A percentile compares a stretch with the other conserved stretches of the same genome.
Evolutionary conservation across 352 stramenopile species (phyloP).

Genomic region (Pythium biforme): DNA sequence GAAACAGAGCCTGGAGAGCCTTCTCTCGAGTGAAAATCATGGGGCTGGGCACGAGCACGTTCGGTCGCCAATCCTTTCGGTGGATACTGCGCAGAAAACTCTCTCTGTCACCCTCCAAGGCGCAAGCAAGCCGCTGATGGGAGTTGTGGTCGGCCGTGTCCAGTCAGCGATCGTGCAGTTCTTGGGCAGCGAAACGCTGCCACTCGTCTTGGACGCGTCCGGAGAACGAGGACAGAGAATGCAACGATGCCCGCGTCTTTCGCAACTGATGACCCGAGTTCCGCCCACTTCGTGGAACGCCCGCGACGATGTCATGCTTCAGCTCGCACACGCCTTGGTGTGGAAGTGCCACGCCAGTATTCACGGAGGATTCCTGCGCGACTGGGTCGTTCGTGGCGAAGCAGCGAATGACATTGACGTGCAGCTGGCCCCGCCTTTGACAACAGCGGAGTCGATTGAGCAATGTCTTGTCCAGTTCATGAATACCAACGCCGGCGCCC

Average conservation of each 20-base stretch:
- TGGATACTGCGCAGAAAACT: background rate
- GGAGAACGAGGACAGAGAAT: constrained; percentile 22
- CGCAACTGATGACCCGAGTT: background rate
- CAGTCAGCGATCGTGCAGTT: constrained; percentile 15
- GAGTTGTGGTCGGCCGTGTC: constrained; percentile 19
- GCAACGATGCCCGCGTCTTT: constrained; percentile 19
- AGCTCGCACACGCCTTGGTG: constrained; percentile 23
- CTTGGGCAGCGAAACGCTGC: constrained; percentile 11
- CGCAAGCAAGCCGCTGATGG: constrained; percentile 22
- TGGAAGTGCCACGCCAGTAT: constrained; percentile 20
- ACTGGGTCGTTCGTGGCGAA: constrained; percentile 30
- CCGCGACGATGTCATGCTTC: constrained; percentile 32
- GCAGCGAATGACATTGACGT: constrained; percentile 29
- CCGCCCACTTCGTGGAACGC: constrained; percentile 18
- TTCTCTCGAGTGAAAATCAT: constrained; percentile 12
- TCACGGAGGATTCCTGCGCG: constrained; percentile 28
- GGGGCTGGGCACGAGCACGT: constrained; percentile 16
- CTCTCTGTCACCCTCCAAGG: constrained; percentile 18
- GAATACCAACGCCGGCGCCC: background rate
- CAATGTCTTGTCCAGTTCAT: constrained; percentile 10
- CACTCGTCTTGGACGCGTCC: constrained; percentile 10
- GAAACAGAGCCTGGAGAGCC: background rate
- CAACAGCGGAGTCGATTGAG: constrained; percentile 11
- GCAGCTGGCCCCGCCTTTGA: constrained; percentile 18
- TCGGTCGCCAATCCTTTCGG: background rate